Evolutionary conservation across 345 rosid genomes (phyloP), one percentile per base, ranked within the genome.

Genomic region (Noccaea bulbosa): DNA sequence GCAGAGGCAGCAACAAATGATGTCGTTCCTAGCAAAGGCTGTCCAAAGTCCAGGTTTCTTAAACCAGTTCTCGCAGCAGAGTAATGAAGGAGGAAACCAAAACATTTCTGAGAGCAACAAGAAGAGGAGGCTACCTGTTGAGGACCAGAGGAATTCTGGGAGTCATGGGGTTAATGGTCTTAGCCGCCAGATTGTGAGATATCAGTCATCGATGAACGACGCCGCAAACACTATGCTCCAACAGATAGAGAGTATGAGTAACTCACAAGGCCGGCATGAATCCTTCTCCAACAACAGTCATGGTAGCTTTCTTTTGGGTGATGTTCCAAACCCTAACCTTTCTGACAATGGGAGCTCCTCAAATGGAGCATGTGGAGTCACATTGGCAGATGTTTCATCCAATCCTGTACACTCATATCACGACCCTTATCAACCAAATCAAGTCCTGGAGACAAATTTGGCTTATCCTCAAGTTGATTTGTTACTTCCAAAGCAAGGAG

Each of bases 1-100:
- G 82, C 97, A 87, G 81, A 82, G 93, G 52, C 97, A 91, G 82
- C 96, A 87, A 65, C 96, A 91, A 44, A 91, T 91, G 90, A 91
- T 91, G 96, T 87, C 93, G 1, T 91, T 91, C 65, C 81, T 91
- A 37, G 96, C 91, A 8, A 91, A 87, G 83, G 97, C 97, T 50
- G 86, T 89, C 79, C 91, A 89, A 56, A 87, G 82, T 79, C 97
- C 93, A 9, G 77, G 88, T 34, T 89, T 89, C 83, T 62, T 91
- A 59, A 83, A 85, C 65, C 97, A 91, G 81, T 82, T 91, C 49
- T 79, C 87, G 46, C 93, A 87, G 80, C 76, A 77, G 73, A 69
- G 11, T 22, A 76, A 40, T 49, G 79, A 86, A 50, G 80, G 83
- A 74, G 80, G 83, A 74, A 91, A 56, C 72, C 80, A 75, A 62